Percentiles rank a stretch among this genome's conserved stretches.
These are phyloP conservation scores for Seminavis robusta DNA, from an alignment of 108 stramenopile species.

Conservation along the genomic window DNA sequence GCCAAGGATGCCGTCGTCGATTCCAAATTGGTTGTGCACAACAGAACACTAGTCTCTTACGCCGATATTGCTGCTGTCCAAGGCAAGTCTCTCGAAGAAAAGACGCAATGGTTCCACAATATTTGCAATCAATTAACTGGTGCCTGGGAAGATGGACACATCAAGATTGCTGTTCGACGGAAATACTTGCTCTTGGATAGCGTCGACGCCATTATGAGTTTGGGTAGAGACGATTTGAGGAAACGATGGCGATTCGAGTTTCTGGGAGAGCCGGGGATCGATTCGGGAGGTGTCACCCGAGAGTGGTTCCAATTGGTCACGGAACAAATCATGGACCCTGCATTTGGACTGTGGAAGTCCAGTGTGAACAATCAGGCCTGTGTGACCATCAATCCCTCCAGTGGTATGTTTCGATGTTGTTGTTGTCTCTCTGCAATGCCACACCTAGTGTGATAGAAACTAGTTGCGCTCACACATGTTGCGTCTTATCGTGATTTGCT, in stretches of 20 bases:
- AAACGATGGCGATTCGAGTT: constrained; percentile 94
- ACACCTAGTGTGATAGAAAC: neutral
- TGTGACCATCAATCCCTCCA: constrained; percentile 87
- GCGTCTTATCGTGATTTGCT: constrained; percentile 1
- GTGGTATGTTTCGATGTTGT: constrained; percentile 28
- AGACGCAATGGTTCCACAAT: constrained; percentile 81
- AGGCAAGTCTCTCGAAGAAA: constrained; percentile 61
- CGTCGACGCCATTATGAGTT: constrained; percentile 80
- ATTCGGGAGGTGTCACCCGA: constrained; percentile 95
- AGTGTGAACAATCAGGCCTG: constrained; percentile 91
- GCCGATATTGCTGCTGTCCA: constrained; percentile 68
- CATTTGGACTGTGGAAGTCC: constrained; percentile 90
- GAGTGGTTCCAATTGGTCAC: constrained; percentile 95
- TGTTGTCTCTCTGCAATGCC: neutral
- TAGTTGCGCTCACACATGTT: neutral
- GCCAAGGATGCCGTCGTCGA: constrained; percentile 80
- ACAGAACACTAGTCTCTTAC: constrained; percentile 55
- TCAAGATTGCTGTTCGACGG: constrained; percentile 76
- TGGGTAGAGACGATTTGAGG: constrained; percentile 85
- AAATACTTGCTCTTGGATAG: constrained; percentile 74
- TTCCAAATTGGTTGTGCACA: constrained; percentile 35
- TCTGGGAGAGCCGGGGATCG: constrained; percentile 90
- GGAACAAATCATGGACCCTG: constrained; percentile 93
- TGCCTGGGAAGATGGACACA: constrained; percentile 87
- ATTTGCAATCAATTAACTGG: constrained; percentile 58